Base-by-base conservation (phyloP, 2,329 filamentous ascomycete genomes). In the Fusarium lyarnte region DNA sequence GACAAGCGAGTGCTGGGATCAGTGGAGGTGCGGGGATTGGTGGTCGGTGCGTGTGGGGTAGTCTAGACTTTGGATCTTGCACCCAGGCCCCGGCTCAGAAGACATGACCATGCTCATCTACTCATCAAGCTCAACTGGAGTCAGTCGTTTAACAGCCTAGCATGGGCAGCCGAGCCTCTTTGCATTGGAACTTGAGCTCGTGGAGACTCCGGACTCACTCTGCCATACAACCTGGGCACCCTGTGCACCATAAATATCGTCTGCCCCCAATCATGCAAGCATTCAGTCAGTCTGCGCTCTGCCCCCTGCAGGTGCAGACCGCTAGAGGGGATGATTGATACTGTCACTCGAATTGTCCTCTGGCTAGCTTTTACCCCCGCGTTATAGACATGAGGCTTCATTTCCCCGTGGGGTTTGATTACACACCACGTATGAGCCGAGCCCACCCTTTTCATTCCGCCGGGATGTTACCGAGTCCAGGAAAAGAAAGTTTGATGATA, bases 21-120 rank as follows among this genome's bases (percentile, higher is more conserved):
- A 66, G 71, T 75, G 74, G 72, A 76, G 67, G 74, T 77, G 75
- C 75, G 75, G 75, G 76, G 75, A 73, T 66, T 63, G 55, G 45
- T 71, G 66, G 70, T 61, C 66, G 49, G 65, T 72, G 68, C 70
- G 64, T 77, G 75, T 77, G 75, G 75, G 75, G 75, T 75, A 77
- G 68, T 63, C 54, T 62, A 76, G 68, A 61, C 59, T 62, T 70
- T 57, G 69, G 72, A 69, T 70, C 65, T 76, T 39, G 46, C 54
- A 58, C 42, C 57, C 66, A 69, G 58, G 29, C 57, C 63, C 65
- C 35, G 64, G 54, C 51, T 61, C 39, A 61, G 39, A 46, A 49
- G 43, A 45, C 29, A 31, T 42, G 49, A 11, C 63, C 45, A 54
- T 33, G 33, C 45, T 64, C 33, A 35, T 27, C 49, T 29, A 16